Evolutionary conservation across 257 asterid species (phyloP), one percentile per base, ranked within the genome.

Genomic region (Ilex aquifolium): DNA sequence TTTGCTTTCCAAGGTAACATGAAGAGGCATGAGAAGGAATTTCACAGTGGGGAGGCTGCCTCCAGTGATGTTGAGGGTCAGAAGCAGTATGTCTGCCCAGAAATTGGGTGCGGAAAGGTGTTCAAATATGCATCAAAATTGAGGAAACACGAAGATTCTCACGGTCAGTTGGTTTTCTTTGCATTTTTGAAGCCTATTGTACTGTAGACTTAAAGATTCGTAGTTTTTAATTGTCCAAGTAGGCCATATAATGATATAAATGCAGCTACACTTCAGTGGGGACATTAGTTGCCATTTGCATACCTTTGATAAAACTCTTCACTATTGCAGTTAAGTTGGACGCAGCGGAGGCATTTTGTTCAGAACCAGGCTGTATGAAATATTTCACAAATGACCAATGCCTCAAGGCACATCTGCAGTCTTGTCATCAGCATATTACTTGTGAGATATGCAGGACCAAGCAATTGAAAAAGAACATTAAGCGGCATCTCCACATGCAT

Each of bases 291-390:
- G 40, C 13, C 27, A 32, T 39, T 15, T 56, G 10, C 39, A 48
- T 16, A 15, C 17, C 50, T 58, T 49, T 10, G 48, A 11, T 7
- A n/a, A 48, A 40, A 46, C 36, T 64, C 52, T 61, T 60, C 55
- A 50, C 32, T 44, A 44, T 27, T 80, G 83, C 94, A 93, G 97
- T 90, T 50, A 87, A 79, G 75, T 73, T 90, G 81, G 85, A 87
- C 31, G 61, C 94, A 0, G 74, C 81, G 32, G 99, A 93, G 76
- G 94, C 91, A 15, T 64, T 83, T 14, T 92, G 99, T 72, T 60
- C 84, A 8, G 97, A 87, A 68, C 87, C 88, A 10, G 91, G 82
- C 27, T 93, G 99, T 77, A 80, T 93, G 95, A 89, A 85, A 62
- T 83, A 76, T 60, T 93, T 89, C 71, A 78, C 87, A 8, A 87